These are phyloP conservation scores for Penicillium chermesinum DNA, from an alignment of 495 filamentous ascomycete genomes.

Conservation along the genomic window DNA sequence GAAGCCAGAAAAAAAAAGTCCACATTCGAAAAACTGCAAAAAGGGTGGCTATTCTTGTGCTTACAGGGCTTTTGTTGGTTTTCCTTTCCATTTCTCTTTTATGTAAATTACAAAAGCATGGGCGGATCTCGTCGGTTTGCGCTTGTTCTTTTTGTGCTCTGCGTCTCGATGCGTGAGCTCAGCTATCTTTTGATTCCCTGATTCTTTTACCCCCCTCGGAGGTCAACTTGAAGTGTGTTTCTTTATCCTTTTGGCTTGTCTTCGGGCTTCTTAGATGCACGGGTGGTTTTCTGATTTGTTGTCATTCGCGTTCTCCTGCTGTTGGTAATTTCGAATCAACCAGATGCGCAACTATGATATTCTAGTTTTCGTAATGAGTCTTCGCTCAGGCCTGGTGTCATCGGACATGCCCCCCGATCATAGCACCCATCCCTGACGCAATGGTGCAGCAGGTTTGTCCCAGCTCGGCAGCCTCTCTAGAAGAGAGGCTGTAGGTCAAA, in stretches of 20 bases:
- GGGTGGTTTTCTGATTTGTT: slow-evolving; percentile 16
- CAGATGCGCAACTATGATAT: too few species aligned
- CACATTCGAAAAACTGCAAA: slow-evolving; percentile 10
- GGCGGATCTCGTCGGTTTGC: slow-evolving; percentile 30
- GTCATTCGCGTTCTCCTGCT: slow-evolving; percentile 6
- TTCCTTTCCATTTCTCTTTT: slow-evolving; percentile 13
- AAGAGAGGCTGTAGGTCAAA: not conserved
- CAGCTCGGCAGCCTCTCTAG: not conserved
- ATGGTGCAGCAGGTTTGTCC: slow-evolving; percentile 10
- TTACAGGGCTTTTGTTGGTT: slow-evolving; percentile 7
- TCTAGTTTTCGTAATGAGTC: too few species aligned
- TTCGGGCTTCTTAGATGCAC: slow-evolving; percentile 21
- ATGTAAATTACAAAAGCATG: slow-evolving; percentile 46
- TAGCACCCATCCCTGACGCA: slow-evolving; percentile 7
- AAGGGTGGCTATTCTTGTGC: slow-evolving; percentile 11
- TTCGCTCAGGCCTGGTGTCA: slow-evolving; percentile 4
- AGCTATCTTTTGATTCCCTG: slow-evolving; percentile 18
- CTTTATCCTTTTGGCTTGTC: slow-evolving; percentile 5
- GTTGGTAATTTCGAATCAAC: slow-evolving; percentile 20
- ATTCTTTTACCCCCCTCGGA: slow-evolving; percentile 6
- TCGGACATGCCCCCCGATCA: slow-evolving; percentile 8
- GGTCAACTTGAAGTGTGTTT: slow-evolving; percentile 1
- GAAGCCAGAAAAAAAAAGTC: too few species aligned
- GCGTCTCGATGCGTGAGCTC: slow-evolving; percentile 17
- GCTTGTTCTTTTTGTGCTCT: slow-evolving; percentile 17